Evolutionary conservation across 2,329 filamentous ascomycete genomes (phyloP).

Genomic region (Colletotrichum lini): DNA sequence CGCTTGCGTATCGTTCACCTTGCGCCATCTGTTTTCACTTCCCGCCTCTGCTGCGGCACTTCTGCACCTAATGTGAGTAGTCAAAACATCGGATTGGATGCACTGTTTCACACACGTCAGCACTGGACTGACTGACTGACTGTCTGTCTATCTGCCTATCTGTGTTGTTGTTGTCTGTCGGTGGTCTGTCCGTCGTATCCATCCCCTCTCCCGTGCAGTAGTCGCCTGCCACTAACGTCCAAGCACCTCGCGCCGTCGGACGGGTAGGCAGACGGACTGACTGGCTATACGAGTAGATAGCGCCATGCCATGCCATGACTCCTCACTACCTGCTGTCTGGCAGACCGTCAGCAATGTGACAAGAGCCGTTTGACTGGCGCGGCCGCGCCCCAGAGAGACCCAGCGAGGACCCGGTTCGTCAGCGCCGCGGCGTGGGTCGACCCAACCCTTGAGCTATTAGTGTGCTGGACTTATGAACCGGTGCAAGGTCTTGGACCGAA

Average conservation of each 20-base stretch:
- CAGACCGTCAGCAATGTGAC: not conserved
- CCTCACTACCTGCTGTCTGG: not conserved
- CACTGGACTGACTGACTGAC: no score
- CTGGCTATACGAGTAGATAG: not conserved
- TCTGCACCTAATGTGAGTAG: not conserved
- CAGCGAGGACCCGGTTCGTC: constrained; percentile 27
- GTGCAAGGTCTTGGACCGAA: constrained; percentile 13
- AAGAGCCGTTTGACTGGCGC: constrained; percentile 2
- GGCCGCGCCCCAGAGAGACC: constrained; percentile 7
- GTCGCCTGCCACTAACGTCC: constrained; percentile 7
- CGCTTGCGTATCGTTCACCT: not conserved
- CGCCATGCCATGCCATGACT: not conserved
- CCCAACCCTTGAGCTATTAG: constrained; percentile 39
- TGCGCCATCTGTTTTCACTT: constrained; percentile 17
- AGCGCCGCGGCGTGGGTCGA: constrained; percentile 33
- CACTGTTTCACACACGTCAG: not conserved
- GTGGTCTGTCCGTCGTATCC: constrained; percentile 4
- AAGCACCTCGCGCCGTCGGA: not conserved
- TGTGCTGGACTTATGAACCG: constrained; percentile 27
- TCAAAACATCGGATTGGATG: not conserved
- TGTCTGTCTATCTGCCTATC: no score
- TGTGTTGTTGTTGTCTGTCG: no score
- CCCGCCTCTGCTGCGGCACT: not conserved
- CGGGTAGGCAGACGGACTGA: not conserved
- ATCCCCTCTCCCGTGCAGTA: constrained; percentile 14